These are phyloP conservation scores for Quercus gilva DNA, from an alignment of 306 rosid species.

Conservation along the genomic window DNA sequence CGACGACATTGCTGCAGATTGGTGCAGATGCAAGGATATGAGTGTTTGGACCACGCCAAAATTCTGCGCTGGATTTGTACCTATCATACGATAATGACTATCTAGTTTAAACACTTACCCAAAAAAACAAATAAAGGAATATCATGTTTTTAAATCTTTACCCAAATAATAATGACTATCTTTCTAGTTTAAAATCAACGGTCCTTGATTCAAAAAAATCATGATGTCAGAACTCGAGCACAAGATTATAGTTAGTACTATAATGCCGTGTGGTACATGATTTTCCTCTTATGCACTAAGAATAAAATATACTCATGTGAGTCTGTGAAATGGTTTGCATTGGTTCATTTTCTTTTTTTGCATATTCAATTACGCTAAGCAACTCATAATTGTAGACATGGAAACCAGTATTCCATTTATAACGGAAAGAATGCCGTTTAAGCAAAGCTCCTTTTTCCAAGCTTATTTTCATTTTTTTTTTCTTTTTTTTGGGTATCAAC, in stretches of 20 bases:
- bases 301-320: constrained; percentile 14
- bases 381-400: constrained; percentile 19
- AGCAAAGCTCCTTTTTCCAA: constrained; percentile 40
- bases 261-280: constrained; percentile 7
- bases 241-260: background rate
- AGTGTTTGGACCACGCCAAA: constrained; percentile 61
- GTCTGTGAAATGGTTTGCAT: background rate
- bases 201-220: constrained; percentile 23
- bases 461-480: background rate
- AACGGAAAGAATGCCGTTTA: constrained; percentile 49
- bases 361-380: background rate
- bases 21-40: constrained; percentile 26
- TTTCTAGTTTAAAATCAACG: constrained; percentile 28
- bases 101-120: constrained; percentile 15
- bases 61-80: constrained; percentile 56
- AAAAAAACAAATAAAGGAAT: no score
- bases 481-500: background rate
- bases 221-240: constrained; percentile 1
- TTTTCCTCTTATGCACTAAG: background rate
- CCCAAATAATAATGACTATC: constrained; percentile 35
- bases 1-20: constrained; percentile 24
- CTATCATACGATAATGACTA: constrained; percentile 57
- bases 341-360: background rate
- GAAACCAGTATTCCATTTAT: constrained; percentile 28
- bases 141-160: no score